A percentile compares a stretch with the other conserved stretches of the same genome.
phyloP scores from a whole-genome alignment of 2,329 filamentous ascomycete species.

The Fusarium sp. region DNA sequence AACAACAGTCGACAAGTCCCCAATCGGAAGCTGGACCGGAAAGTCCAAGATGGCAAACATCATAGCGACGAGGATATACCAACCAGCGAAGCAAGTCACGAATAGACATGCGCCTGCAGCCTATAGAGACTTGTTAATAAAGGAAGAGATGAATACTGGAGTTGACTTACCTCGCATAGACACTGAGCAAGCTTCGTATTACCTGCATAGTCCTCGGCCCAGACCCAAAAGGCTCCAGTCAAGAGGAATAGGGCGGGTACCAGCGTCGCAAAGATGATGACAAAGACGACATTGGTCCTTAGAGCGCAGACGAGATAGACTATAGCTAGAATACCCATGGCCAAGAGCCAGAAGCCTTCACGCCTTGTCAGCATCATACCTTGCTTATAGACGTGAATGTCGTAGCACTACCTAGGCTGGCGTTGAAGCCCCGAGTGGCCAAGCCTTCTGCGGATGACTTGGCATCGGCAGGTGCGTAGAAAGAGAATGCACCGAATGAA shows the following conservation, averaged over 20 bases:
- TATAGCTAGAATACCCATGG: conserved; percentile 73
- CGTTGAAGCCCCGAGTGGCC: conserved; percentile 62
- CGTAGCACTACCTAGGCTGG: conserved; percentile 61
- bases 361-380: conserved; percentile 45
- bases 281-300: conserved; percentile 78
- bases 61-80: conserved; percentile 67
- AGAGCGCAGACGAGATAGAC: conserved; percentile 77
- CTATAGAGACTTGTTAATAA: conserved; percentile 33
- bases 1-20: conserved; percentile 62
- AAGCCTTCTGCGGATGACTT: conserved; percentile 55
- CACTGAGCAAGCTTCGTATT: conserved; percentile 46
- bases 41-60: conserved; percentile 69
- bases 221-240: conserved; percentile 69
- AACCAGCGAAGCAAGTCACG: conserved; percentile 62
- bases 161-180: conserved; percentile 58
- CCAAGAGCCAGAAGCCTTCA: conserved; percentile 70
- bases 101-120: conserved; percentile 64
- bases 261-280: conserved; percentile 75
- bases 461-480: conserved; percentile 53
- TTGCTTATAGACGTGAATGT: conserved; percentile 54
- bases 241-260: conserved; percentile 69
- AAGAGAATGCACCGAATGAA: conserved; percentile 62
- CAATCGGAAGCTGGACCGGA: conserved; percentile 66
- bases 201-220: conserved; percentile 52
- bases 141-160: conserved; percentile 26